These are phyloP conservation scores for Dorcoceras hygrometricum DNA, from an alignment of 257 asterid species.

Conservation along the genomic window DNA sequence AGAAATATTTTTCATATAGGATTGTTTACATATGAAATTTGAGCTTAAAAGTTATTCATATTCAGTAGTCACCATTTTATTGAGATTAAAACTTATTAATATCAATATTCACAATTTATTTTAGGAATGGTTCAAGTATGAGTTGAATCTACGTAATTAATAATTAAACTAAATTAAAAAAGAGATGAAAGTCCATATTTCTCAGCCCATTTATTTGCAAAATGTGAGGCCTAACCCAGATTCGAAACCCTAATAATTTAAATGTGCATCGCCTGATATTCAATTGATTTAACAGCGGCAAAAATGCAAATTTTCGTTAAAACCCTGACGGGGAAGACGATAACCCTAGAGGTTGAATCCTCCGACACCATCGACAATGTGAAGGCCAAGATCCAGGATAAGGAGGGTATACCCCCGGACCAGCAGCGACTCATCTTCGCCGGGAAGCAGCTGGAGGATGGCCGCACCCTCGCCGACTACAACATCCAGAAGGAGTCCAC, in stretches of 20 bases:
- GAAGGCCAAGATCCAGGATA: background rate
- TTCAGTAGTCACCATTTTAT: too few relatives aligned
- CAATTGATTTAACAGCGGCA: background rate
- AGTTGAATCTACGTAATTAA: too few relatives aligned
- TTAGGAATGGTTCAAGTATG: too few relatives aligned
- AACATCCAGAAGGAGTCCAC: constrained; percentile 8
- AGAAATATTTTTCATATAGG: too few relatives aligned
- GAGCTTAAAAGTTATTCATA: too few relatives aligned
- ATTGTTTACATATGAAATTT: too few relatives aligned
- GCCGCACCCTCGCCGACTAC: background rate
- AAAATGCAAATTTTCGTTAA: constrained; percentile 12
- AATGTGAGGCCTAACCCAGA: background rate
- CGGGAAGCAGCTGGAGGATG: background rate
- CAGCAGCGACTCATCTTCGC: constrained; percentile 2
- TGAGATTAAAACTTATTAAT: too few relatives aligned
- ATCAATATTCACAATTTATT: too few relatives aligned
- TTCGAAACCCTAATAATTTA: background rate
- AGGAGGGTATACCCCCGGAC: background rate
- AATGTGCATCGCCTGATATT: background rate
- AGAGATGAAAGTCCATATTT: too few relatives aligned
- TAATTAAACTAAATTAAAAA: too few relatives aligned
- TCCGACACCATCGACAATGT: background rate
- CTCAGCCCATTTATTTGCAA: too few relatives aligned
- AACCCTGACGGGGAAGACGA: constrained; percentile 15
- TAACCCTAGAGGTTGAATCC: constrained; percentile 12